Evolutionary conservation across 176 grass and related monocot species (phyloP).

Genomic region (Oryza glaberrima): DNA sequence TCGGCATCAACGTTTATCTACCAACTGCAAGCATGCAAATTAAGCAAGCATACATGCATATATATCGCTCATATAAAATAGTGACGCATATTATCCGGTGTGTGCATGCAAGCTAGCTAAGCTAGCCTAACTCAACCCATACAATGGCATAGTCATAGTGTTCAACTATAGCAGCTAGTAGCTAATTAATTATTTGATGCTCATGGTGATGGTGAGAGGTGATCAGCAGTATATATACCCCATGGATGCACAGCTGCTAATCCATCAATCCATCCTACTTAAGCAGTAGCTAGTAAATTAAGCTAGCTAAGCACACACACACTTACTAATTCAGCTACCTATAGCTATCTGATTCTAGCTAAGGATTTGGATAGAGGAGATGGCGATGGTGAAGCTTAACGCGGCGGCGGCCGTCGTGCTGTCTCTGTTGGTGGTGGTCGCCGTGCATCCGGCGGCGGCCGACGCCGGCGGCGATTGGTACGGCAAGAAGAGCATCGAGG

Average conservation of each 20-base stretch:
- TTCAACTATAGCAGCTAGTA: background rate
- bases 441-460: background rate
- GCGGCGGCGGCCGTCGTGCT: background rate
- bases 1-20: background rate
- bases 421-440: background rate
- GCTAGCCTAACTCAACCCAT: background rate
- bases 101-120: conserved; percentile 1
- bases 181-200: background rate
- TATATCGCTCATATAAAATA: background rate
- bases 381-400: background rate
- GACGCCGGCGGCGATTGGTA: too few relatives aligned
- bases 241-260: background rate
- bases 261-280: background rate
- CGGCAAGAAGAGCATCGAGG: background rate
- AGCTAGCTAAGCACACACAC: too few relatives aligned
- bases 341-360: background rate
- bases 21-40: background rate
- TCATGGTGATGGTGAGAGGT: background rate
- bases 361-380: background rate
- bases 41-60: background rate
- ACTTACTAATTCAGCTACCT: too few relatives aligned
- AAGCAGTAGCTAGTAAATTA: too few relatives aligned
- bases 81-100: background rate
- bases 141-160: background rate
- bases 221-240: background rate